Evolutionary conservation across 1,284 basidiomycete genomes (phyloP).

Genomic region (Cryptococcus amylolentus): DNA sequence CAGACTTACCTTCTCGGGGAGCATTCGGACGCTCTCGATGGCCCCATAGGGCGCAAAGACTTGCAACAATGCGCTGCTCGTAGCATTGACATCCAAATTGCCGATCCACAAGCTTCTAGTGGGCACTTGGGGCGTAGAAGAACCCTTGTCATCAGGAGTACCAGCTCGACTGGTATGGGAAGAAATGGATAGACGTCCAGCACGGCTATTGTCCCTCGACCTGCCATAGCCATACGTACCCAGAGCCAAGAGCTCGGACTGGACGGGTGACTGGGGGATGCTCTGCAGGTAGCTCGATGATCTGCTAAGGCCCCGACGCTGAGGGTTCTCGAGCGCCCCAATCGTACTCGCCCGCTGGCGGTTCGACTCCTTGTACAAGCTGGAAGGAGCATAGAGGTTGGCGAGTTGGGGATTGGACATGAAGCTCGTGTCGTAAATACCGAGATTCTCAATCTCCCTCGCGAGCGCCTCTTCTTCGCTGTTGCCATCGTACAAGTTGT

Average conservation of each 20-base stretch:
- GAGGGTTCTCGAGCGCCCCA: slow-evolving; percentile 65
- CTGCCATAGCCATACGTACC: slow-evolving; percentile 31
- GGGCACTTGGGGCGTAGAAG: slow-evolving; percentile 65
- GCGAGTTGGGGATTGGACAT: slow-evolving; percentile 11
- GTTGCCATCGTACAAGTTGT: slow-evolving; percentile 65
- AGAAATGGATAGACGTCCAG: slow-evolving; percentile 38
- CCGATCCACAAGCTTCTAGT: slow-evolving; percentile 97
- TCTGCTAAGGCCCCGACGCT: slow-evolving; percentile 35
- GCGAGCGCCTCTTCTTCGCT: slow-evolving; percentile 50
- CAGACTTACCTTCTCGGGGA: slow-evolving; percentile 83
- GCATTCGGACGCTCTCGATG: slow-evolving; percentile 86
- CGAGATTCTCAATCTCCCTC: slow-evolving; percentile 34
- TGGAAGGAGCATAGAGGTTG: slow-evolving; percentile 14
- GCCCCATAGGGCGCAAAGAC: slow-evolving; percentile 95
- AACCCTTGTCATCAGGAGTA: slow-evolving; percentile 39
- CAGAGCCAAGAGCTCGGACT: slow-evolving; percentile 14
- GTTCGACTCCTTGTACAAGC: slow-evolving; percentile 4
- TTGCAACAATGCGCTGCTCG: slow-evolving; percentile 87
- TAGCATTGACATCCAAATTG: slow-evolving; percentile 87
- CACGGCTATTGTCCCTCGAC: slow-evolving; percentile 30
- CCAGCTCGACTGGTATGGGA: slow-evolving; percentile 39
- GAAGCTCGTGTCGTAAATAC: slow-evolving; percentile 34
- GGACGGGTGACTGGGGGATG: slow-evolving; percentile 43
- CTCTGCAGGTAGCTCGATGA: slow-evolving; percentile 55
- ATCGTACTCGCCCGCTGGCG: slow-evolving; percentile 88